Percentiles rank a stretch among this genome's conserved stretches.
Evolutionary conservation across 495 filamentous ascomycete genomes (phyloP).

Genomic region (Barbatosphaeria neglecta): DNA sequence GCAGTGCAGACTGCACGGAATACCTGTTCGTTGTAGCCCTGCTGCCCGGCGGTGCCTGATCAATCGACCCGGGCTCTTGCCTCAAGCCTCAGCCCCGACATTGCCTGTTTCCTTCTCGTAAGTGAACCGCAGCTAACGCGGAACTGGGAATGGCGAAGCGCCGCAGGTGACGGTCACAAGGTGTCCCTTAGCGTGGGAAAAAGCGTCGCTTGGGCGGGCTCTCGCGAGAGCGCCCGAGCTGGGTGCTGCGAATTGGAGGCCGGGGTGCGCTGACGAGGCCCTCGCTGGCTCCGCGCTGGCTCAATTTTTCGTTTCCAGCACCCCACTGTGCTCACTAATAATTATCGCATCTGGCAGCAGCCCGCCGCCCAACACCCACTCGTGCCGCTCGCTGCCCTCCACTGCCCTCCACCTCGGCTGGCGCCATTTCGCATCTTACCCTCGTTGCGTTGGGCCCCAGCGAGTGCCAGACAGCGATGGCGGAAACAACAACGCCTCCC

Average conservation of each 20-base stretch:
- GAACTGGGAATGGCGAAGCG: not conserved
- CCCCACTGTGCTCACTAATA: not conserved
- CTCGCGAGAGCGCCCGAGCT: not conserved
- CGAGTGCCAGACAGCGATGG: not conserved
- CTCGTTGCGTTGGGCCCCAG: no score
- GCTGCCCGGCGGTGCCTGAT: no score
- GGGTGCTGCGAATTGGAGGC: not conserved
- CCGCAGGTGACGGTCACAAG: conserved; percentile 4
- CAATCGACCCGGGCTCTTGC: not conserved
- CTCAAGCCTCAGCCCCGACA: not conserved
- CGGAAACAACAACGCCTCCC: not conserved
- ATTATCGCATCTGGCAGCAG: not conserved
- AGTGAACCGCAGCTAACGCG: not conserved
- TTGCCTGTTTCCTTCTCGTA: conserved; percentile 6
- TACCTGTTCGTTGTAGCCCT: no score
- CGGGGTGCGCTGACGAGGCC: not conserved
- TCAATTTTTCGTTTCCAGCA: not conserved
- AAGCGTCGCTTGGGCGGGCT: not conserved
- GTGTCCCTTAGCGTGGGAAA: not conserved
- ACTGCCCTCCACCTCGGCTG: no score
- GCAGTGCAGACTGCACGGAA: no score
- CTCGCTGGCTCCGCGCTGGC: not conserved
- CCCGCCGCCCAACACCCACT: no score
- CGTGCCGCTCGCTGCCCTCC: no score
- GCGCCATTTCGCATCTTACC: no score